Evolutionary conservation across 2,329 filamentous ascomycete species (phyloP), one percentile per base, ranked within the genome.

Genomic region (Drechslera avenae): DNA sequence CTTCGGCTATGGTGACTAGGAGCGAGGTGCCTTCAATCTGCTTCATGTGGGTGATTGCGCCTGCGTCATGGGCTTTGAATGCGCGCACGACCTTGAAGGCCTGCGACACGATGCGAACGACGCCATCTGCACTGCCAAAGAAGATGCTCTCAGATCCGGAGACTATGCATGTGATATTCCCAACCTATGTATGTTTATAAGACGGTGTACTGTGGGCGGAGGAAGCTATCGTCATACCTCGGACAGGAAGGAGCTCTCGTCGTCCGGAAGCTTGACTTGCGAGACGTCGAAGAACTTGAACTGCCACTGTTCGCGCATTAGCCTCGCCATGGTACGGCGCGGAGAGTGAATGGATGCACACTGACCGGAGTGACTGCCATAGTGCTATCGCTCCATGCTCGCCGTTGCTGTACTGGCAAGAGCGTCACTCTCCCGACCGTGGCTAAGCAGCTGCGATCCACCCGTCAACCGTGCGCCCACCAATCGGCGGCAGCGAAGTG

Each of bases 281-380:
- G 86, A 86, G 74, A 96, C 91, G 77, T 97, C 91, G 84, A 99
- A 97, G 86, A 99, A 99, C 82, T 96, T 92, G 80, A 99, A 99
- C 89, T 97, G 97, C 93, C 94, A 97, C 93, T 96, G 60, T 37
- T 45, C 46, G 12, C 37, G 46, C 14, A 46, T 73, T 56, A 73
- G 69, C 62, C 16, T 42, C 16, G 54, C 39, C 56, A 59, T 59
- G 9, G 5, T 53, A 18, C 13, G 39, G 19, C 19, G 36, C 13
- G 13, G 9, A 30, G 17, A 18, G 32, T 39, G 34, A 36, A 39
- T 23, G 32, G 26, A 33, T 14, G 19, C 7, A 32, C 32, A 44
- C 63, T 50, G 57, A 75, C 74, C 69, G 74, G 73, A 68, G 74
- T 73, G 65, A 76, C 64, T 50, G 74, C 74, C 74, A 76, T 76